Percentiles rank a stretch among this genome's conserved stretches.
Evolutionary conservation across 345 rosid genomes (phyloP).

Genomic region (Cardamine occulta): DNA sequence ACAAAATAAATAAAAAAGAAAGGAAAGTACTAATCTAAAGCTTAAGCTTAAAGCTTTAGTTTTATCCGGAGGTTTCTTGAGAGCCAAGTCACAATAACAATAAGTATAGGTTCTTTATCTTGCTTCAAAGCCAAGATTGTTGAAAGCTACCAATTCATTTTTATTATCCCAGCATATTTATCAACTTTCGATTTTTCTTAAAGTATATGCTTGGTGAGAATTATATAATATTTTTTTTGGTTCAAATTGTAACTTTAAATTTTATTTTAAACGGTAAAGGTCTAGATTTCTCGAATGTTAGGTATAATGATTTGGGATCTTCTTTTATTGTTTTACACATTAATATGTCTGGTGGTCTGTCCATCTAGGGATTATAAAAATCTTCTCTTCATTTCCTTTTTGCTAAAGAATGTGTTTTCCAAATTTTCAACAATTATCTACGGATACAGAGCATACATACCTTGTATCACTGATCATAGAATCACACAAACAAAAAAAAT

Average conservation of each 20-base stretch:
- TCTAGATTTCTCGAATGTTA: constrained; percentile 33
- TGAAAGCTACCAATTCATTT: constrained; percentile 35
- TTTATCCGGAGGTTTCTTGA: constrained; percentile 25
- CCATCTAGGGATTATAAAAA: background rate
- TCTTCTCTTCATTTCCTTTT: background rate
- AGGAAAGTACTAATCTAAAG: constrained; percentile 13
- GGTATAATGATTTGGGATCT: constrained; percentile 33
- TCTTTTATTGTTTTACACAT: constrained; percentile 36
- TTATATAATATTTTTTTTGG: background rate
- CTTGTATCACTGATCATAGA: background rate
- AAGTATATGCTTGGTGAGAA: constrained; percentile 44
- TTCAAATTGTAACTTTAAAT: constrained; percentile 6
- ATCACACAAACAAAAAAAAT: background rate
- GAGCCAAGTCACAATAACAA: constrained; percentile 31
- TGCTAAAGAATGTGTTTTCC: constrained; percentile 38
- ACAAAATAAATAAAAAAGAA: background rate
- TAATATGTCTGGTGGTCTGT: constrained; percentile 36
- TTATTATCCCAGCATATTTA: constrained; percentile 39
- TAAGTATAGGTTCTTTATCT: constrained; percentile 26
- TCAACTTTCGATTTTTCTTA: constrained; percentile 13
- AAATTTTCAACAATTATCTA: background rate
- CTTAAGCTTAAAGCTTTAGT: constrained; percentile 35
- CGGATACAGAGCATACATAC: background rate
- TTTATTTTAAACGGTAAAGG: constrained; percentile 5
- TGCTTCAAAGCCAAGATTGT: constrained; percentile 39